phyloP scores from a whole-genome alignment of 2,329 filamentous ascomycete genomes.

The Phialocephala subalpina region DNA sequence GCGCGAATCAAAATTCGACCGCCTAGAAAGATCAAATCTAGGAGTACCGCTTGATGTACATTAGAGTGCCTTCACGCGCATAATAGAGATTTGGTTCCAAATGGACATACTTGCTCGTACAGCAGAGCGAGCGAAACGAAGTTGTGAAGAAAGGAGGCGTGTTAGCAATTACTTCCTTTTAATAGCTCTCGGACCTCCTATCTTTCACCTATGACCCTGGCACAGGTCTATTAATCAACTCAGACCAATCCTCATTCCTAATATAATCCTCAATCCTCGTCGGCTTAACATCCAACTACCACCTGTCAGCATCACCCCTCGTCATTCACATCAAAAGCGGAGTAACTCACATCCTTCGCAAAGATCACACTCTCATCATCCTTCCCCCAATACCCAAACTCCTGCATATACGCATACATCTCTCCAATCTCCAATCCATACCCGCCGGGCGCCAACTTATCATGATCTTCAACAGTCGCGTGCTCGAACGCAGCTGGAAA shows the following conservation, averaged over 20 bases:
- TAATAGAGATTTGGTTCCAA: no score
- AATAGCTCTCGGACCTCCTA: not conserved
- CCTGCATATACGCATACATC: slow-evolving; percentile 40
- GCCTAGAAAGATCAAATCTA: no score
- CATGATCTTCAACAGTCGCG: slow-evolving; percentile 31
- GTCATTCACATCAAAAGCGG: not conserved
- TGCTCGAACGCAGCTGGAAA: slow-evolving; percentile 27
- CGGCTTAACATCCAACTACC: slow-evolving; percentile 25
- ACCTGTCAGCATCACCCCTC: not conserved
- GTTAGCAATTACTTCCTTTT: no score
- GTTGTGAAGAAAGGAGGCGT: no score
- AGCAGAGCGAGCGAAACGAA: no score
- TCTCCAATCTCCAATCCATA: slow-evolving; percentile 43
- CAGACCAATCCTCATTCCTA: slow-evolving; percentile 32
- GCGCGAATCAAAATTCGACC: no score
- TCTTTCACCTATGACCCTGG: not conserved
- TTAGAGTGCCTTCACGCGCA: no score
- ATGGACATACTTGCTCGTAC: no score
- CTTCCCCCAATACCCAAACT: slow-evolving; percentile 47
- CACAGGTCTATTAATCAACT: slow-evolving; percentile 23
- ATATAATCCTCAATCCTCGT: slow-evolving; percentile 33
- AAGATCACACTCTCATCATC: slow-evolving; percentile 40
- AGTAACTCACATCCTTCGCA: slow-evolving; percentile 29
- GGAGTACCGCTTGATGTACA: no score
- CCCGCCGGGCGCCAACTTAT: slow-evolving; percentile 36